phyloP scores from a whole-genome alignment of 2,329 filamentous ascomycete genomes.

The Fusarium nematophilum region DNA sequence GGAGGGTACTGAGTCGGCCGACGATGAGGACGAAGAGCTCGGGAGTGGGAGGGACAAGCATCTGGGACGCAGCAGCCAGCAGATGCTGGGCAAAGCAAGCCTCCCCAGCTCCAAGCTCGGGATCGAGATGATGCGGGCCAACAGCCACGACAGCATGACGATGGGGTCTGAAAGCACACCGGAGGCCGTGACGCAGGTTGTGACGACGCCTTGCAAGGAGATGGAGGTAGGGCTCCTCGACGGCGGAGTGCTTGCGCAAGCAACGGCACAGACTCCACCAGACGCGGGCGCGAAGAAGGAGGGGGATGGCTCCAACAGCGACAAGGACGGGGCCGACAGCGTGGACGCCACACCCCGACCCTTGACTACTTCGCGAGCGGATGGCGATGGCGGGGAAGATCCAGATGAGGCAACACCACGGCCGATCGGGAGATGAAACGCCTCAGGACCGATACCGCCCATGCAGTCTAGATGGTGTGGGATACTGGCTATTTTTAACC shows the following conservation, averaged over 20 bases:
- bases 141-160: slow-evolving; percentile 86
- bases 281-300: slow-evolving; percentile 29
- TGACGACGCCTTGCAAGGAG: slow-evolving; percentile 61
- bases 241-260: slow-evolving; percentile 14
- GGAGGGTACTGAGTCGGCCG: slow-evolving; percentile 86
- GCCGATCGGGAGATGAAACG: slow-evolving; percentile 43
- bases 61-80: slow-evolving; percentile 57
- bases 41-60: slow-evolving; percentile 64
- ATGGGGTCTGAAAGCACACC: slow-evolving; percentile 62
- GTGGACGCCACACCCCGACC: slow-evolving; percentile 60
- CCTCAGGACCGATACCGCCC: not conserved
- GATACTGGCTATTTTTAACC: slow-evolving; percentile 3
- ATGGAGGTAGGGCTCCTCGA: slow-evolving; percentile 47
- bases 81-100: slow-evolving; percentile 58
- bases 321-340: slow-evolving; percentile 34
- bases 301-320: slow-evolving; percentile 10
- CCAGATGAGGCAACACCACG: slow-evolving; percentile 57
- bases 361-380: slow-evolving; percentile 24
- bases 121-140: slow-evolving; percentile 97
- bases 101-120: slow-evolving; percentile 88
- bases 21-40: slow-evolving; percentile 94
- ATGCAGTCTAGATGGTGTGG: not conserved
- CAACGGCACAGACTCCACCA: slow-evolving; percentile 40
- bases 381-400: slow-evolving; percentile 22
- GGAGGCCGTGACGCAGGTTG: slow-evolving; percentile 64